These are phyloP conservation scores for Oldenlandia corymbosa DNA, from an alignment of 257 asterid species.

Conservation along the genomic window DNA sequence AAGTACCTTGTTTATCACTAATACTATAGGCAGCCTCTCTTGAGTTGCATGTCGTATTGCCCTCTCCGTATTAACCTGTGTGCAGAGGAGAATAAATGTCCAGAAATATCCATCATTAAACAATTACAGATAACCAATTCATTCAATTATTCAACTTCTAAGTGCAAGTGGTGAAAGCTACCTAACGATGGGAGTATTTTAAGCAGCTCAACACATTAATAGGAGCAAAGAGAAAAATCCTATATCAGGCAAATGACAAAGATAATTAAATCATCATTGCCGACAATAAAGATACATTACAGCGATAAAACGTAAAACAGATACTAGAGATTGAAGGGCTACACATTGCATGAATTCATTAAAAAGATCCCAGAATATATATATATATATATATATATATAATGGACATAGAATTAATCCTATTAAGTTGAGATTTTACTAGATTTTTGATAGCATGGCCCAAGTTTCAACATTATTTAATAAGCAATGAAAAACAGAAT, in stretches of 20 bases:
- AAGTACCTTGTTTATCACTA: slow-evolving; percentile 79
- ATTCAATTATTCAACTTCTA: neutral
- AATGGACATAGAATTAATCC: too few species aligned
- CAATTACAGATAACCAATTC: neutral
- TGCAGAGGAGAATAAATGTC: slow-evolving; percentile 5
- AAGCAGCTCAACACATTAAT: neutral
- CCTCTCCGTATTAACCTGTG: slow-evolving; percentile 87
- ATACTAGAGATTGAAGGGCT: neutral
- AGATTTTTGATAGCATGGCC: too few species aligned
- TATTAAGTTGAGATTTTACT: too few species aligned
- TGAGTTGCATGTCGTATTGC: slow-evolving; percentile 89
- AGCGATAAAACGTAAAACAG: neutral
- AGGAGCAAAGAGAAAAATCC: neutral
- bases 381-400: too few species aligned
- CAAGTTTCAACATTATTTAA: neutral
- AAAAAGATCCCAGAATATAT: too few species aligned
- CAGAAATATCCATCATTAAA: neutral
- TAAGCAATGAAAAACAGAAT: slow-evolving; percentile 1
- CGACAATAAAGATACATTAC: neutral
- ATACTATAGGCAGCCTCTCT: slow-evolving; percentile 80
- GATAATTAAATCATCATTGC: neutral
- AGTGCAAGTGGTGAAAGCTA: too few species aligned
- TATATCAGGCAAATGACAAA: neutral
- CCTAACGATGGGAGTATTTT: too few species aligned
- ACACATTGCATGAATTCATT: neutral